Base-by-base conservation (phyloP, 345 rosid species). In the Hevea brasiliensis region DNA sequence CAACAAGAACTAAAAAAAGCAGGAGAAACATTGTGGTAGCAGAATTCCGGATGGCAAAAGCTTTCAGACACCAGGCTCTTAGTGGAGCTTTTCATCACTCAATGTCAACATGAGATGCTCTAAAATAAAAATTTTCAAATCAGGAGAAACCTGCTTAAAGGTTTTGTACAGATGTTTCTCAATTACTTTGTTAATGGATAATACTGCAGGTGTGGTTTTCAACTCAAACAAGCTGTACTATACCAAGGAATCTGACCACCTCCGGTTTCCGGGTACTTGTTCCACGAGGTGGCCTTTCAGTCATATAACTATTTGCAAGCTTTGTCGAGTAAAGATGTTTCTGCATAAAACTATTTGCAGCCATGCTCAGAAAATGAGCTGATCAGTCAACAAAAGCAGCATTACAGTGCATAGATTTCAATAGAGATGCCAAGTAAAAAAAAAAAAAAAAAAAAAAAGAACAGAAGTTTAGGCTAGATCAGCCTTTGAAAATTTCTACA, bases 221-320 rank as follows among this genome's bases (percentile, higher is more conserved):
- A 71, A 32, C 27, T 14, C 44, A 42, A 71, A 23, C n/a, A 60
- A 71, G 44, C 57, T 45, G 45, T 41, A 48, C 15, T 59, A 66
- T 48, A 50, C 57, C 59, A 71, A 20, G n/a, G 41, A 41, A 59
- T 68, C 66, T 1, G 81, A 81, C 81, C 80, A 70, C 70, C 84
- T 58, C 24, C 21, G 56, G 12, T 0, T 21, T 7, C 29, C 74
- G 12, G 63, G 23, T 17, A 55, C 14, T 6, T 27, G 59, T 7
- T 62, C 0, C 2, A 11, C 44, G 17, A 7, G 21, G 37, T 55
- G 55, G 29, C 57, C 42, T 61, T n/a, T 10, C 35, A n/a, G n/a
- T n/a, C n/a, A n/a, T n/a, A n/a, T n/a, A n/a, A n/a, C n/a, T n/a
- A n/a, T n/a, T n/a, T n/a, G n/a, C n/a, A n/a, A n/a, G n/a, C n/a